Conservation (phyloP, 768 basidiomycete genomes). For the Mycena albidolilacea region DNA sequence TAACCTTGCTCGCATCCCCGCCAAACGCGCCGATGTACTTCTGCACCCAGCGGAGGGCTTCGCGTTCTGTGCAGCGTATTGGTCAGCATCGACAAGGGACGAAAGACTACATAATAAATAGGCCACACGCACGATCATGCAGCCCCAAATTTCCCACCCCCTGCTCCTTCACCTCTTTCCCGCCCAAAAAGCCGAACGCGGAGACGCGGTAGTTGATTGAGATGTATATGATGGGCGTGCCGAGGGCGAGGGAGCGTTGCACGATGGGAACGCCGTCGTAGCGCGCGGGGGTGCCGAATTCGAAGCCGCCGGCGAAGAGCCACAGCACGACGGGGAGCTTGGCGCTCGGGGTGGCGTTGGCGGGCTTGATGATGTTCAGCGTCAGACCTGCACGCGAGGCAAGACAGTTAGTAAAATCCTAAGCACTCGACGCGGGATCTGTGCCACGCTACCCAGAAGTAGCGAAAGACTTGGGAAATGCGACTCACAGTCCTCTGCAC, state of each 20-base stretch:
- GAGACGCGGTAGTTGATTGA: constrained; percentile 45
- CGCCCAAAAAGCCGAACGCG: constrained; percentile 61
- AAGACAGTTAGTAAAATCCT: not conserved
- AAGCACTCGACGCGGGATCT: no score
- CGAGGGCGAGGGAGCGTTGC: not conserved
- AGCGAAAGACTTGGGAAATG: no score
- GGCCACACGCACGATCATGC: constrained; percentile 61
- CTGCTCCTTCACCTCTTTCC: constrained; percentile 58
- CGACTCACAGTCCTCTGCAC: constrained; percentile 59
- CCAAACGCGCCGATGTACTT: constrained; percentile 74
- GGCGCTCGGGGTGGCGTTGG: constrained; percentile 47
- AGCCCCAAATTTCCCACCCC: constrained; percentile 71
- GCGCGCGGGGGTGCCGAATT: not conserved
- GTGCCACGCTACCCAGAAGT: no score
- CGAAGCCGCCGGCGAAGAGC: constrained; percentile 2
- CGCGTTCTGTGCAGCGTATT: constrained; percentile 55
- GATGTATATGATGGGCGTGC: not conserved
- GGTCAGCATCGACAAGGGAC: not conserved
- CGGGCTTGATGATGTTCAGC: constrained; percentile 63
- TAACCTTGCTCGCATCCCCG: constrained; percentile 70
- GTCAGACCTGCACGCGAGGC: constrained; percentile 51
- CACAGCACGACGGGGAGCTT: constrained; percentile 63
- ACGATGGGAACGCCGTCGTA: not conserved
- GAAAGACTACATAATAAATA: no score
- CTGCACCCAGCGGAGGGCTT: constrained; percentile 77